Evolutionary conservation across 2,329 filamentous ascomycete genomes (phyloP).

Genomic region (Hypoxylon sp.): DNA sequence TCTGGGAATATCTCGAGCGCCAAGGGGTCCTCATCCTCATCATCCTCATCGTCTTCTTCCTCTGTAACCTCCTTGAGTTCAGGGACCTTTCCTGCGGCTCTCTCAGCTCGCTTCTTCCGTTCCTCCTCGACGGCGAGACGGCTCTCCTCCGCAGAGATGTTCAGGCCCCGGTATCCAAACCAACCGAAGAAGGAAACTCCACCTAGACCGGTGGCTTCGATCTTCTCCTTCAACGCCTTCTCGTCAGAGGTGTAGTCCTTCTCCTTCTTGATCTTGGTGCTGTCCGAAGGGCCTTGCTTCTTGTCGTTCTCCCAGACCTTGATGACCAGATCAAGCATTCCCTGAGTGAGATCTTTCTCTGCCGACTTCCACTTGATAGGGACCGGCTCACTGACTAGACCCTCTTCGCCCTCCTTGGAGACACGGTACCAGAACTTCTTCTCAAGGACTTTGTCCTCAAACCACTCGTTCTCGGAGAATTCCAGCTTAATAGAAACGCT

Average conservation of each 20-base stretch:
- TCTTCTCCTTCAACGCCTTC: conserved; percentile 67
- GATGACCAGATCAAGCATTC: conserved; percentile 79
- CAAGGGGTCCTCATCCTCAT: conserved; percentile 73
- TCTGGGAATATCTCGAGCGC: conserved; percentile 88
- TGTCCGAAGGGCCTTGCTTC: conserved; percentile 55
- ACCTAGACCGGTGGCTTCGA: conserved; percentile 71
- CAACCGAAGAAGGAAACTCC: conserved; percentile 87
- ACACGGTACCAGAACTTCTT: conserved; percentile 93
- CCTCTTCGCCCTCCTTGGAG: conserved; percentile 75
- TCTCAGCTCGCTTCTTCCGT: conserved; percentile 65
- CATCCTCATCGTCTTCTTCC: conserved; percentile 69
- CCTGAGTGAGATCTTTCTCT: conserved; percentile 81
- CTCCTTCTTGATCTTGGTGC: conserved; percentile 64
- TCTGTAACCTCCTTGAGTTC: conserved; percentile 66
- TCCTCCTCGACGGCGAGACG: conserved; percentile 71
- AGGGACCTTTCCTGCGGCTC: conserved; percentile 64
- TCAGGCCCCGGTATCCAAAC: conserved; percentile 83
- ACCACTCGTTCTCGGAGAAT: conserved; percentile 85
- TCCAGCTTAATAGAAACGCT: conserved; percentile 82
- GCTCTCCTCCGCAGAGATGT: conserved; percentile 79
- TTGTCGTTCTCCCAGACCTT: conserved; percentile 75
- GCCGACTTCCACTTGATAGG: conserved; percentile 88
- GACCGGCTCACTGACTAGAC: conserved; percentile 89
- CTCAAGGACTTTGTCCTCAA: conserved; percentile 80
- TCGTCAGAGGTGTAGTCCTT: conserved; percentile 66